A percentile compares a stretch with the other conserved stretches of the same genome.
Evolutionary conservation across 2,329 filamentous ascomycete species (phyloP).

Genomic region (Nothophaeocryptopus gaeumannii): DNA sequence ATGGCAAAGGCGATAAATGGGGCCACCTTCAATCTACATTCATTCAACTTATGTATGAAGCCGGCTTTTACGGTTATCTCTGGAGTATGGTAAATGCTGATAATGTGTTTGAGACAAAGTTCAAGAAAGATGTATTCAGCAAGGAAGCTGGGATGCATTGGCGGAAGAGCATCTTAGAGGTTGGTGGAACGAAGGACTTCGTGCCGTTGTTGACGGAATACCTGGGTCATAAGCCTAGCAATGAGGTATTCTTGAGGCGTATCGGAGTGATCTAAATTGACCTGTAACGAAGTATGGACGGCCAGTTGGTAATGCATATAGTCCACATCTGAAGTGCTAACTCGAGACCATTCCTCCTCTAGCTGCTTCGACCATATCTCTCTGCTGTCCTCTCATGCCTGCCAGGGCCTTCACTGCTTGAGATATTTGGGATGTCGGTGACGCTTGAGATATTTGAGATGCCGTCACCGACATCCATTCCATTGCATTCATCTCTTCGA

Average conservation of each 20-base stretch:
- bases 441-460: no score
- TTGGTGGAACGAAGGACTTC: conserved; percentile 8
- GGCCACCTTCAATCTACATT: conserved; percentile 4
- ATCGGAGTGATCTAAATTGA: background rate
- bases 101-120: conserved; percentile 9
- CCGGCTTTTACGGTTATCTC: conserved; percentile 7
- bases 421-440: no score
- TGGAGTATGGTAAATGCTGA: conserved; percentile 8
- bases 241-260: conserved; percentile 5
- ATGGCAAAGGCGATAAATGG: background rate
- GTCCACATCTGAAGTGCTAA: no score
- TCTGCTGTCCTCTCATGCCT: no score
- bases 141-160: conserved; percentile 1
- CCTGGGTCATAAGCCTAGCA: conserved; percentile 6
- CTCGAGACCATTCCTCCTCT: no score
- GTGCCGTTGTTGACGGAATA: conserved; percentile 3
- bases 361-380: no score
- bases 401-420: no score
- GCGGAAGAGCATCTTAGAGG: conserved; percentile 4
- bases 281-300: background rate
- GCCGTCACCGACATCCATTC: no score
- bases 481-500: no score
- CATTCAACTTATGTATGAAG: conserved; percentile 10
- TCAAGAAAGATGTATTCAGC: conserved; percentile 5
- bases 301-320: no score